Conservation (phyloP, 2,329 filamentous ascomycete genomes). For the Raffaelea arxii region DNA sequence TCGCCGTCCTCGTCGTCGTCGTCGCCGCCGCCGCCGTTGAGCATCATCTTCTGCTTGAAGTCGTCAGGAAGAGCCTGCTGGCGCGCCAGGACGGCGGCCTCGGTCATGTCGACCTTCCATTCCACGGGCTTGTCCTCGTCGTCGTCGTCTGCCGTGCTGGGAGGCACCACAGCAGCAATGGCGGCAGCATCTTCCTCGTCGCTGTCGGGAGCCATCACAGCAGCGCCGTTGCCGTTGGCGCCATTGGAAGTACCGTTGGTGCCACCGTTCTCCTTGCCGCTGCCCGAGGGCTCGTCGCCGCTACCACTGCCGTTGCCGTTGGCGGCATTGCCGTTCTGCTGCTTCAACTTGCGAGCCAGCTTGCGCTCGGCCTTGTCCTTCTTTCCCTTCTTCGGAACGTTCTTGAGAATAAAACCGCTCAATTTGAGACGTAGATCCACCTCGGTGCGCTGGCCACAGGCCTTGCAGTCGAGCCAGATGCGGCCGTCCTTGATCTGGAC, state of each 20-base stretch:
- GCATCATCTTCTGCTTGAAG: constrained; percentile 82
- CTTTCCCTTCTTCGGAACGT: constrained; percentile 86
- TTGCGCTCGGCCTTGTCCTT: constrained; percentile 92
- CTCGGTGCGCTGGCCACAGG: constrained; percentile 85
- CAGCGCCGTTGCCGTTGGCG: constrained; percentile 78
- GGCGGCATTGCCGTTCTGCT: constrained; percentile 50
- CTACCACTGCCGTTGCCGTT: constrained; percentile 47
- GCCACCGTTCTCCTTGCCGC: constrained; percentile 36
- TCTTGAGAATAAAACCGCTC: constrained; percentile 95
- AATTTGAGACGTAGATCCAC: constrained; percentile 93
- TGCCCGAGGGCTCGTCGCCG: constrained; percentile 47
- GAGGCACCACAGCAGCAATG: constrained; percentile 16
- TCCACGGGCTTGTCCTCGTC: constrained; percentile 67
- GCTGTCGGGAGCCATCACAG: constrained; percentile 31
- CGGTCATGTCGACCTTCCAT: constrained; percentile 95
- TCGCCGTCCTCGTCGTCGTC: constrained; percentile 79
- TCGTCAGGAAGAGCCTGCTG: constrained; percentile 88
- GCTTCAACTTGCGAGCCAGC: constrained; percentile 84
- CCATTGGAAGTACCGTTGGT: constrained; percentile 41
- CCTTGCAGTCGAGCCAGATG: constrained; percentile 96
- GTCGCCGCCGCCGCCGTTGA: constrained; percentile 66
- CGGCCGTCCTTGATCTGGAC: constrained; percentile 88
- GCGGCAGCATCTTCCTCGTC: constrained; percentile 62
- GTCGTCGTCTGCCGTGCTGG: constrained; percentile 34
- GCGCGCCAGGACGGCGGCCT: constrained; percentile 88